Percentiles rank a stretch among this genome's conserved stretches.
These are phyloP conservation scores for Blastocystis sp. DNA, from an alignment of 352 stramenopile species.

Conservation along the genomic window DNA sequence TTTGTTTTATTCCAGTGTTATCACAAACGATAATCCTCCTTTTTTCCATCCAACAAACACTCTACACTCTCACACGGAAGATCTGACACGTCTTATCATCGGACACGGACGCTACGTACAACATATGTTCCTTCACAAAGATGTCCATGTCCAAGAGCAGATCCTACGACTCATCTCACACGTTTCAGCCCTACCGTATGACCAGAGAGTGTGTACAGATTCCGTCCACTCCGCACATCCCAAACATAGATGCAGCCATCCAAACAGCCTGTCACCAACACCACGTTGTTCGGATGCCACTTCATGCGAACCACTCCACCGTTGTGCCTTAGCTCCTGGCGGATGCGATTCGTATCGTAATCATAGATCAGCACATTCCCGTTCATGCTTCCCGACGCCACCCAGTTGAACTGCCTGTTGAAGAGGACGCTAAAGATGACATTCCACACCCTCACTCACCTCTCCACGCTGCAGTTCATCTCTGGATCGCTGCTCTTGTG, in stretches of 20 bases:
- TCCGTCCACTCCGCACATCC: background rate
- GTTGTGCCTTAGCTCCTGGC: conserved; percentile 34
- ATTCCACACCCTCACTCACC: background rate
- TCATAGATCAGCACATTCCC: conserved; percentile 44
- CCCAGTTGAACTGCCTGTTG: conserved; percentile 43
- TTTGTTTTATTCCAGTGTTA: too few species aligned
- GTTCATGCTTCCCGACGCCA: conserved; percentile 41
- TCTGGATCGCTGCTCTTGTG: background rate
- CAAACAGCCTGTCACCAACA: conserved; percentile 42
- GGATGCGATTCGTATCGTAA: conserved; percentile 27
- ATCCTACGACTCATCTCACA: background rate
- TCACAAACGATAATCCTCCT: too few species aligned
- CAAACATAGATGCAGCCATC: conserved; percentile 49
- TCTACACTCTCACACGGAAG: conserved; percentile 16
- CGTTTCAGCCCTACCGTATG: background rate
- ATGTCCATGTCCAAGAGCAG: conserved; percentile 46
- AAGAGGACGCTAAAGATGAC: conserved; percentile 4
- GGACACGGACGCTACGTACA: conserved; percentile 27
- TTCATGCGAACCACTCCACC: conserved; percentile 15
- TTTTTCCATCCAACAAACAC: too few species aligned
- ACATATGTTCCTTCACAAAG: conserved; percentile 27
- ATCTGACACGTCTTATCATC: conserved; percentile 51
- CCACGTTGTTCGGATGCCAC: conserved; percentile 38
- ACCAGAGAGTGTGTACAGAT: conserved; percentile 15
- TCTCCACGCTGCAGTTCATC: conserved; percentile 32